Conservation (phyloP, 345 rosid species). For the Mercurialis annua region DNA sequence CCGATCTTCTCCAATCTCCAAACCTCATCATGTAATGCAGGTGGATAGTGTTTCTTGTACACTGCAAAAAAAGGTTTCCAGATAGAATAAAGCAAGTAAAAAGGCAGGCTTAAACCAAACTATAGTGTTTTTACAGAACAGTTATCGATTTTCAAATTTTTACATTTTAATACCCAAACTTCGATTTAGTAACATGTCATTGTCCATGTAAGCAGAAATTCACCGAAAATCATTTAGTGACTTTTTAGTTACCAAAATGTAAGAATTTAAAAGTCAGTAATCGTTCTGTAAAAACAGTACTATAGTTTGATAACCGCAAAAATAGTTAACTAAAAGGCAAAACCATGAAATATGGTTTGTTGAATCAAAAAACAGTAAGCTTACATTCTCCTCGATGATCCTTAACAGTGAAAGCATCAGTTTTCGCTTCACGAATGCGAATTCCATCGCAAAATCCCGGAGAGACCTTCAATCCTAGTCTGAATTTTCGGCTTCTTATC, state of each 20-base stretch:
- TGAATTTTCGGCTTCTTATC: conserved; percentile 39
- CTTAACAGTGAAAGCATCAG: conserved; percentile 37
- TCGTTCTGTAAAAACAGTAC: too few relatives aligned
- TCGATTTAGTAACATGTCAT: too few relatives aligned
- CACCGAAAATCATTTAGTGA: too few relatives aligned
- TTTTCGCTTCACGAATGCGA: conserved; percentile 39
- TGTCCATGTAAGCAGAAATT: too few relatives aligned
- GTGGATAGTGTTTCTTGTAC: conserved; percentile 98
- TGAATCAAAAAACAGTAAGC: conserved; percentile 1
- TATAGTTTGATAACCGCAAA: too few relatives aligned
- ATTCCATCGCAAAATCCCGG: conserved; percentile 32
- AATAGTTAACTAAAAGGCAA: background rate
- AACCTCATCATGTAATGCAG: conserved; percentile 79
- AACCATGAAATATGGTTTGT: background rate
- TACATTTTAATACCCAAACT: too few relatives aligned
- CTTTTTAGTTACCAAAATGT: too few relatives aligned
- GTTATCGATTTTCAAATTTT: too few relatives aligned
- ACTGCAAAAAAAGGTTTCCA: conserved; percentile 44
- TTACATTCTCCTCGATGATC: conserved; percentile 41
- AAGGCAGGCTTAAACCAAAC: too few relatives aligned
- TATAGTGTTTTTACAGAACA: too few relatives aligned
- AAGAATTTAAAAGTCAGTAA: too few relatives aligned
- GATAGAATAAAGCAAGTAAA: background rate
- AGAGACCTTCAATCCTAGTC: conserved; percentile 42
- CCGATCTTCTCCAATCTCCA: conserved; percentile 99